Evolutionary conservation across 2,329 filamentous ascomycete genomes (phyloP), one percentile per base, ranked within the genome.

Genomic region (Penicillium digitatum): DNA sequence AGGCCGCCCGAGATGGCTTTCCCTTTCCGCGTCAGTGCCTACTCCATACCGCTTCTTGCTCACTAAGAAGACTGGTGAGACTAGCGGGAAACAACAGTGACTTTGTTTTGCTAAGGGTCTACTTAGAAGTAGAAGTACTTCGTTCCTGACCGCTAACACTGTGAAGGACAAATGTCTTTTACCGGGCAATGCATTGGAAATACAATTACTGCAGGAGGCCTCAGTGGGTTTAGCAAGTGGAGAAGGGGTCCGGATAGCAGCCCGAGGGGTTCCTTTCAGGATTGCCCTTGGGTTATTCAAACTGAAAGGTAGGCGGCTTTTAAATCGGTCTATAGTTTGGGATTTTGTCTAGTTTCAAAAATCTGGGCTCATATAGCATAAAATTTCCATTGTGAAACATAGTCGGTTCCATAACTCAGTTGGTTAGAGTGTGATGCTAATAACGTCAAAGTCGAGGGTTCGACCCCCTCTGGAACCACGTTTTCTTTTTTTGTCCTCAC

Each of bases 401-500:
- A 31, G 16, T 29, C 8, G 45, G 46, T 48, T 48, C 46, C 46
- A 48, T 48, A 48, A 48, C 46, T 47, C 44, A 47, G 44, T 47
- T 47, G 44, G 44, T 47, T 47, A 47, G 44, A 47, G 44, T 47
- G 44, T 26, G 44, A 4, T 47, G 44, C 44, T 47, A 47, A 47
- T 47, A 47, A 47, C 44, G 44, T 4, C 44, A 26, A 47, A 47
- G 44, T 47, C 44, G 44, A 47, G 44, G 44, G 44, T 47, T 47
- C 46, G 34, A 48, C 34, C 34, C 46, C 46, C 46, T 48, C 46
- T 48, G 46, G 46, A 48, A 48, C 46, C 46, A 48, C 24, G n/a
- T 10, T 38, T 20, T 6, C 3, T 29, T 39, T 35, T 47, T 43
- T 18, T 12, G 0, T 12, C 7, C n/a, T n/a, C n/a, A n/a, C n/a